Base-by-base conservation (phyloP, 257 asterid species). In the Henckelia pumila region DNA sequence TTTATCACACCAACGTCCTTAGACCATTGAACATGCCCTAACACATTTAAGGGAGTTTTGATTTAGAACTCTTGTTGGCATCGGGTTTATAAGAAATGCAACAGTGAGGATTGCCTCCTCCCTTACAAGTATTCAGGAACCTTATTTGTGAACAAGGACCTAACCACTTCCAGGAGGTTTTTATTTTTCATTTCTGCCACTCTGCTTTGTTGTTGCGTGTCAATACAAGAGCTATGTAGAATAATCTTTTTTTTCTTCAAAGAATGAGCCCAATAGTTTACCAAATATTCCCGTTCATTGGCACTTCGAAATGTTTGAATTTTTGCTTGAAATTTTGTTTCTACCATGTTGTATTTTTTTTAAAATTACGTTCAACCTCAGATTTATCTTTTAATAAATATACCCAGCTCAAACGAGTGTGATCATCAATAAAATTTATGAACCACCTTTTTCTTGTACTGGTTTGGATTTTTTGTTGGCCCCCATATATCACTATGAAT, bases 221-320 rank as follows among this genome's bases (percentile, higher is more conserved):
- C 47, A 35, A 35, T 3, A 14, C 19, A 13, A 44, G 50, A 29
- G 49, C 52, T 61, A 4, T 61, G 28, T 17, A n/a, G 52, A 61
- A 61, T 19, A 28, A 61, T 32, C 37, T n/a, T 53, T 14, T n/a
- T 61, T 61, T 32, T 61, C 50, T 28, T 28, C 24, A 61, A 61
- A 61, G n/a, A 61, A 32, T 23, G 11, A 24, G 9, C 26, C 52
- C 66, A 61, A 32, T 13, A 61, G 19, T 21, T 28, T 32, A 11
- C 32, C 30, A 61, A 61, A 61, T 61, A 61, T 23, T 61, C 20
- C 37, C 21, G n/a, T 3, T 37, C 37, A 58, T 58, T 58, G 32
- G 25, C 20, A 24, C 63, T 58, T 25, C 3, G 28, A n/a, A 25
- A 25, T 1, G 24, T 14, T 58, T 25, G 63, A 13, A 25, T 58